A percentile compares a stretch with the other conserved stretches of the same genome.
Evolutionary conservation across 768 basidiomycete genomes (phyloP).

Genomic region (Serendipita vermifera): DNA sequence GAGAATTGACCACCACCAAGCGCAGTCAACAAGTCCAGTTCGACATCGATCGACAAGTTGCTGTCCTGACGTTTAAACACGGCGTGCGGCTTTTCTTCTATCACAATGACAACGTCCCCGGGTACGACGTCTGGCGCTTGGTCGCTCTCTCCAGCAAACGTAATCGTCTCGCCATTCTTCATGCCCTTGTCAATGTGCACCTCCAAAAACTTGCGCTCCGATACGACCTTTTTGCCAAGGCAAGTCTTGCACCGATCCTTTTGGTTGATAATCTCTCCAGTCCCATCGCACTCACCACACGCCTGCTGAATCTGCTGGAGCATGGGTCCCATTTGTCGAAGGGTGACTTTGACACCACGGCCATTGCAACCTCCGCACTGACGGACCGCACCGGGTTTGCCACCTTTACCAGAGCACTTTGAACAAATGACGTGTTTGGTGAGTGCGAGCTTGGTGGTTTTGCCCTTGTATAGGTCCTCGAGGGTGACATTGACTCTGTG

Average conservation of each 20-base stretch:
- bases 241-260: constrained; percentile 89
- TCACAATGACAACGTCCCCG: constrained; percentile 88
- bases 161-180: constrained; percentile 85
- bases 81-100: constrained; percentile 87
- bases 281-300: constrained; percentile 85
- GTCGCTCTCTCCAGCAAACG: constrained; percentile 82
- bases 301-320: constrained; percentile 96
- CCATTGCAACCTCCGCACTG: constrained; percentile 67
- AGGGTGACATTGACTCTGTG: constrained; percentile 94
- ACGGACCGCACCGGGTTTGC: constrained; percentile 91
- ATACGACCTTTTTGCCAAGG: constrained; percentile 87
- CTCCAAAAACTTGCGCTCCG: constrained; percentile 94
- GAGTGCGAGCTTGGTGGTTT: constrained; percentile 93
- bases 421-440: constrained; percentile 89
- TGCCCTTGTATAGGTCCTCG: constrained; percentile 97
- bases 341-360: constrained; percentile 77
- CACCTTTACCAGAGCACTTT: constrained; percentile 92
- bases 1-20: constrained; percentile 82
- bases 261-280: constrained; percentile 87
- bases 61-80: constrained; percentile 80
- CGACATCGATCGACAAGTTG: constrained; percentile 74
- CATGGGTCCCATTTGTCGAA: constrained; percentile 99
- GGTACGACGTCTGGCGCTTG: constrained; percentile 80
- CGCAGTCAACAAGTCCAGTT: constrained; percentile 86
- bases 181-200: constrained; percentile 98